These are phyloP conservation scores for Rhizopus stolonifer DNA, from an alignment of 371 early-diverging fungal species.

Conservation along the genomic window DNA sequence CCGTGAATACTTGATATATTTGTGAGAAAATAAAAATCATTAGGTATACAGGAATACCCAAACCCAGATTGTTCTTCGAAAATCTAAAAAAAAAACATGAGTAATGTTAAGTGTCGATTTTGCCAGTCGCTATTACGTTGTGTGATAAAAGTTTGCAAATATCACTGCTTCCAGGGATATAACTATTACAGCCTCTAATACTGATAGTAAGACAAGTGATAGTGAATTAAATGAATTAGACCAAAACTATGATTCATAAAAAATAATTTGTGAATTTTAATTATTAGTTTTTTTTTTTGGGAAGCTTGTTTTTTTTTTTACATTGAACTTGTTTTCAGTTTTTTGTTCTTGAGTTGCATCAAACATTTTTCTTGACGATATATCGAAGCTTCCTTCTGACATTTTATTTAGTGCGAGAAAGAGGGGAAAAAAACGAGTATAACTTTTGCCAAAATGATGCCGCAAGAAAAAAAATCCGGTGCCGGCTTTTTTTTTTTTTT, in stretches of 20 bases:
- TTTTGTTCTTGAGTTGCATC: conserved; percentile 18
- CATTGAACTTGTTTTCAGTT: conserved; percentile 20
- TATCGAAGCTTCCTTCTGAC: conserved; percentile 18
- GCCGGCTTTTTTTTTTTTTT: background rate
- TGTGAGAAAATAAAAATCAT: conserved; percentile 77
- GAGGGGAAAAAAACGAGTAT: background rate
- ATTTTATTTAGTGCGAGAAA: conserved; percentile 9
- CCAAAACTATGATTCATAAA: conserved; percentile 26
- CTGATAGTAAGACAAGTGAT: conserved; percentile 40
- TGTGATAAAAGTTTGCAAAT: conserved; percentile 52
- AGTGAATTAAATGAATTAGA: conserved; percentile 47
- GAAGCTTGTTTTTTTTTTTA: background rate
- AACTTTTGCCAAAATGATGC: no score
- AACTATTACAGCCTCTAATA: conserved; percentile 68
- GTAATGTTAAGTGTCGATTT: background rate
- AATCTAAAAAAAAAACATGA: conserved; percentile 25
- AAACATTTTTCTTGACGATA: conserved; percentile 28
- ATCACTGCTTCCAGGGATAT: conserved; percentile 68
- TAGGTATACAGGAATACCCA: conserved; percentile 72
- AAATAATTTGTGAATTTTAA: conserved; percentile 1
- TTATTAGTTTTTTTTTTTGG: background rate
- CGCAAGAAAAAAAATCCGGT: no score
- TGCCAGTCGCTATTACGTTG: conserved; percentile 17
- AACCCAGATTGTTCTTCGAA: conserved; percentile 22
- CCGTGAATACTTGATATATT: conserved; percentile 68